These are phyloP conservation scores for Conticribra weissflogii DNA, from an alignment of 108 stramenopile species.

Conservation along the genomic window DNA sequence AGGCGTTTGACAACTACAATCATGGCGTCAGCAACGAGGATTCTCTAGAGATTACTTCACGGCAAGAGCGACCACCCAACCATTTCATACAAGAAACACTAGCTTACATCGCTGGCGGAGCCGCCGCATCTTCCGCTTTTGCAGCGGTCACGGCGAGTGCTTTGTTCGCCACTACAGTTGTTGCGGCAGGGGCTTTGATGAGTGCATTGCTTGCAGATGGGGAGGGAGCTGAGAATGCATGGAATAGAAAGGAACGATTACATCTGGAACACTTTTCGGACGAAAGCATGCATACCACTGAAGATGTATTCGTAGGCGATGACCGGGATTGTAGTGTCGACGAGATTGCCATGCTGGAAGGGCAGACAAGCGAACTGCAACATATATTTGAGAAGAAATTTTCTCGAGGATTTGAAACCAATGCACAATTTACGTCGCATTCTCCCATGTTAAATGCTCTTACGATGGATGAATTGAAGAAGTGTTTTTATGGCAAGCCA, in stretches of 20 bases:
- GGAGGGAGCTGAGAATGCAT: not conserved
- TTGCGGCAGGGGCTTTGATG: slow-evolving; percentile 22
- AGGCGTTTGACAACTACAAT: not conserved
- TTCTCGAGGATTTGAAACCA: too few relatives aligned
- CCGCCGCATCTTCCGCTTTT: slow-evolving; percentile 37
- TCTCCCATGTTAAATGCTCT: slow-evolving; percentile 5
- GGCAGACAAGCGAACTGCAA: not conserved
- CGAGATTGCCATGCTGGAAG: not conserved
- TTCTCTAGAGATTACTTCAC: not conserved
- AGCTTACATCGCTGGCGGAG: slow-evolving; percentile 25
- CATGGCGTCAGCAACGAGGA: not conserved
- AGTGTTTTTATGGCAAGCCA: slow-evolving; percentile 39
- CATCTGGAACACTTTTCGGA: not conserved
- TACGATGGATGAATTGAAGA: slow-evolving; percentile 25
- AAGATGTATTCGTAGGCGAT: too few relatives aligned
- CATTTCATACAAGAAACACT: slow-evolving; percentile 32
- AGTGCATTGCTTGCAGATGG: slow-evolving; percentile 14
- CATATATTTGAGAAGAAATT: not conserved
- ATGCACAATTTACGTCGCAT: not conserved
- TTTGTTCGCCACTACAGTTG: slow-evolving; percentile 28
- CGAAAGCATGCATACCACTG: too few relatives aligned
- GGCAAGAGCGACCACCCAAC: not conserved
- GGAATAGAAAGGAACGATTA: not conserved
- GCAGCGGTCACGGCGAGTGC: slow-evolving; percentile 17
- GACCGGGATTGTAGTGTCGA: not conserved